Evolutionary conservation across 495 filamentous ascomycete genomes (phyloP).

Genomic region (Durotheca rogersii): DNA sequence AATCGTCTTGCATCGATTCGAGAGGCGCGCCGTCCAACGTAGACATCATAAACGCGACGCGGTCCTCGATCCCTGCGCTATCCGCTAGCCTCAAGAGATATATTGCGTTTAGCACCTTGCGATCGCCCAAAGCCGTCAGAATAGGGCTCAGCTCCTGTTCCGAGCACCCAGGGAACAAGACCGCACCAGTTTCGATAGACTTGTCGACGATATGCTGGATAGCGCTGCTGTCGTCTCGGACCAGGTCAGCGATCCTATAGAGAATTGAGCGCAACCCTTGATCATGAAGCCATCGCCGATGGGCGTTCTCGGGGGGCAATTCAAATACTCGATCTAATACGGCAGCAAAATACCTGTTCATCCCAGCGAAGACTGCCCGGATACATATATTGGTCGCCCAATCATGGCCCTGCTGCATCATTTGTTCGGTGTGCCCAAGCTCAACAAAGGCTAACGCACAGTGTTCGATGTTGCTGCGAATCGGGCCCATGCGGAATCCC

Average conservation of each 20-base stretch:
- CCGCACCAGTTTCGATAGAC: too few species aligned
- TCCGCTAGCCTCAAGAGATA: background rate
- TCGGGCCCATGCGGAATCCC: background rate
- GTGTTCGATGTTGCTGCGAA: background rate
- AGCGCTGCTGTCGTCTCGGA: too few species aligned
- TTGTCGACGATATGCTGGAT: too few species aligned
- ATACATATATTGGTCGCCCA: too few species aligned
- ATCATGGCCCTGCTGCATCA: too few species aligned
- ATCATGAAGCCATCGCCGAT: background rate
- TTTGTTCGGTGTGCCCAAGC: too few species aligned
- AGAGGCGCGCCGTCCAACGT: background rate
- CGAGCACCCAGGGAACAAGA: too few species aligned
- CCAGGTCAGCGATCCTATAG: too few species aligned
- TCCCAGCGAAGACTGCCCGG: too few species aligned
- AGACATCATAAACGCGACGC: background rate
- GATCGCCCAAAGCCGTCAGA: background rate
- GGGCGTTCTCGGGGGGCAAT: background rate
- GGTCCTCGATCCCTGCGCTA: background rate
- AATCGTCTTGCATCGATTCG: background rate
- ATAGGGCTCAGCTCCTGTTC: too few species aligned
- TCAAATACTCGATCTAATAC: background rate
- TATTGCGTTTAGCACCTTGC: background rate
- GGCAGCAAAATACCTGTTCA: background rate
- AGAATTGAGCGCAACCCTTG: background rate
- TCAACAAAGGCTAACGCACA: constrained; percentile 1